Evolutionary conservation across 768 basidiomycete genomes (phyloP), one percentile per base, ranked within the genome.

Genomic region (Lactarius hengduanensis): DNA sequence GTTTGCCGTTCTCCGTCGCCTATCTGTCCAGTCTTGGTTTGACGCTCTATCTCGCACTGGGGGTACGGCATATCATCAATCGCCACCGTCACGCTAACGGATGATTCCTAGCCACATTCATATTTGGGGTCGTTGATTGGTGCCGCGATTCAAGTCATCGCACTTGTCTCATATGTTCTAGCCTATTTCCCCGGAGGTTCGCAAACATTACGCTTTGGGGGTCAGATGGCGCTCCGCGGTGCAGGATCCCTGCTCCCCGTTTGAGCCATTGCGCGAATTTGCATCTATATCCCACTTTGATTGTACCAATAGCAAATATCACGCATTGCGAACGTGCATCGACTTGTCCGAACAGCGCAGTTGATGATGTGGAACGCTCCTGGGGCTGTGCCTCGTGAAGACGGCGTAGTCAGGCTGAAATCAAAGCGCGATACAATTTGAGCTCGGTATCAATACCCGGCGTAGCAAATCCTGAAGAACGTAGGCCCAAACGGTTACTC

Each of bases 101-200:
- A 16, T 62, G 28, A 38, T 61, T 28, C 47, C 4, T 76, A 96
- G 93, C 81, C 83, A 15, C 86, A 89, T 57, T 94, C 94, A 22
- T 94, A 94, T 67, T 69, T 99, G 34, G 93, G 94, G 9, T 96
- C 93, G 1, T 78, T 99, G 45, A 74, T 97, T 62, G 86, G 86
- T 38, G 94, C 91, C 15, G 83, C 88, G 41, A 81, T 97, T 4
- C 95, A 93, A 85, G 86, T 97, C 47, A 79, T 91, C 54, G 88
- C 96, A 2, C 85, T 99, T 20, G 80, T 97, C 16, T 83, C 90
- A 16, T 99, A 99, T 74, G 83, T 98, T 8, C 81, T 94, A 20
- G 95, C 95, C 0, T 98, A 98, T 79, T 98, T 99, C 78, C 97
- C 97, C 22, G 95, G 92, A 11, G 96, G 90, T 34, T 83, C 82